Percentiles rank a stretch among this genome's conserved stretches.
phyloP scores from a whole-genome alignment of 768 basidiomycete genomes.

The Chalciporus pseudorubinellus region DNA sequence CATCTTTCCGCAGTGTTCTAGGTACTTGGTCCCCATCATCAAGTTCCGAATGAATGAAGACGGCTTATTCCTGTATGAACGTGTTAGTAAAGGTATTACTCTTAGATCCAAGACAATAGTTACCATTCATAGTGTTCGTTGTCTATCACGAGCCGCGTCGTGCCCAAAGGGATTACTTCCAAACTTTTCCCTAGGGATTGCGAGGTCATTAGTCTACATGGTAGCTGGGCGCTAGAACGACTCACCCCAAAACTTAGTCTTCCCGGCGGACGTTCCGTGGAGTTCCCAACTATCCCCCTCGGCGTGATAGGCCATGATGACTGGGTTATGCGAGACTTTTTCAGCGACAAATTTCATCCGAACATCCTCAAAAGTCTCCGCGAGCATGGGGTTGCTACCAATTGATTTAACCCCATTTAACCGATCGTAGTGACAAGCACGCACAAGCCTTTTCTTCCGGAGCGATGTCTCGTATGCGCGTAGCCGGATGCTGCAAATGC shows the following conservation, averaged over 20 bases:
- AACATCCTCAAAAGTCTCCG: constrained; percentile 82
- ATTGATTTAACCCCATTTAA: constrained; percentile 7
- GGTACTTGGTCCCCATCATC: constrained; percentile 87
- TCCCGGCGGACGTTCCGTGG: constrained; percentile 72
- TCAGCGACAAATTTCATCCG: constrained; percentile 83
- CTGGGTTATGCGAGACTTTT: constrained; percentile 83
- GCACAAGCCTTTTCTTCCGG: constrained; percentile 86
- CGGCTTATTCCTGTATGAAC: constrained; percentile 65
- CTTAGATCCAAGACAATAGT: constrained; percentile 14
- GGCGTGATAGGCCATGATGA: constrained; percentile 83
- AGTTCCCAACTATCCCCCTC: constrained; percentile 77
- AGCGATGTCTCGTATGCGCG: constrained; percentile 74
- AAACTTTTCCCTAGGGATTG: constrained; percentile 70
- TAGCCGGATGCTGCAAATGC: constrained; percentile 86
- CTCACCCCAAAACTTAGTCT: constrained; percentile 89
- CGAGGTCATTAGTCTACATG: constrained; percentile 13
- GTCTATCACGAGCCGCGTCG: constrained; percentile 63
- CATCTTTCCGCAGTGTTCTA: constrained; percentile 83
- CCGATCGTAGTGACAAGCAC: constrained; percentile 29
- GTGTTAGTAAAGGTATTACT: constrained; percentile 3
- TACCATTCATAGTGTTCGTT: constrained; percentile 72
- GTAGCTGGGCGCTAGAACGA: constrained; percentile 15
- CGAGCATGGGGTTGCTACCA: constrained; percentile 82
- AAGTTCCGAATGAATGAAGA: constrained; percentile 88
- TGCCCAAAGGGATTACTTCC: constrained; percentile 81